Conservation (phyloP, 75 land plant species). For the Ceratopteris richardii region DNA sequence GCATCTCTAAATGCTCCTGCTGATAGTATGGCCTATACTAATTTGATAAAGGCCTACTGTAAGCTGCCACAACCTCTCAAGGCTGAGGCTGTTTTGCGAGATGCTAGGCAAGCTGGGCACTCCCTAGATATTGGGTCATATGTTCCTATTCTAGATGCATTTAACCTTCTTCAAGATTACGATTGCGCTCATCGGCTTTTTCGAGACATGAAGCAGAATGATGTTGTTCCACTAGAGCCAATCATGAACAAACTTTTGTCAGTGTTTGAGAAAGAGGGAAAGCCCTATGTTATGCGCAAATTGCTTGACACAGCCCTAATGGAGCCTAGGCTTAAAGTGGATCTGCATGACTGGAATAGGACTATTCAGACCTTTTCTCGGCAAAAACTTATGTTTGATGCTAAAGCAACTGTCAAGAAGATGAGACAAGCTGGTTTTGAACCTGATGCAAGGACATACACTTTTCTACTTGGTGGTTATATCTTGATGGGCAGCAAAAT, state of each 20-base stretch:
- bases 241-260: slow-evolving; percentile 1
- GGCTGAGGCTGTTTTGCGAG: slow-evolving; percentile 5
- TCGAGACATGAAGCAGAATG: slow-evolving; percentile 1
- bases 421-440: slow-evolving; percentile 1
- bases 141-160: slow-evolving; percentile 1
- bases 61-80: slow-evolving; percentile 5
- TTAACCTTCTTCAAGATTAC: slow-evolving; percentile 2
- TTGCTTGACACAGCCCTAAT: not conserved
- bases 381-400: not conserved
- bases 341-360: slow-evolving; percentile 4
- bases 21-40: not conserved
- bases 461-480: slow-evolving; percentile 1
- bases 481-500: not conserved
- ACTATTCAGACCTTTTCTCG: not conserved
- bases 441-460: not conserved
- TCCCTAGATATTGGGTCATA: not conserved
- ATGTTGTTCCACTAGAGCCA: not conserved
- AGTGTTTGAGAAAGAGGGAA: not conserved
- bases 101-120: slow-evolving; percentile 2
- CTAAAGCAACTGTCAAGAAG: not conserved
- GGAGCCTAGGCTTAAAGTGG: slow-evolving; percentile 2
- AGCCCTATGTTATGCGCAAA: slow-evolving; percentile 1
- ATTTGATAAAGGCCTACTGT: not conserved
- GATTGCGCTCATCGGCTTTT: not conserved
- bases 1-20: not conserved